phyloP scores from a whole-genome alignment of 257 asterid genomes.

The Solanum virginianum region DNA sequence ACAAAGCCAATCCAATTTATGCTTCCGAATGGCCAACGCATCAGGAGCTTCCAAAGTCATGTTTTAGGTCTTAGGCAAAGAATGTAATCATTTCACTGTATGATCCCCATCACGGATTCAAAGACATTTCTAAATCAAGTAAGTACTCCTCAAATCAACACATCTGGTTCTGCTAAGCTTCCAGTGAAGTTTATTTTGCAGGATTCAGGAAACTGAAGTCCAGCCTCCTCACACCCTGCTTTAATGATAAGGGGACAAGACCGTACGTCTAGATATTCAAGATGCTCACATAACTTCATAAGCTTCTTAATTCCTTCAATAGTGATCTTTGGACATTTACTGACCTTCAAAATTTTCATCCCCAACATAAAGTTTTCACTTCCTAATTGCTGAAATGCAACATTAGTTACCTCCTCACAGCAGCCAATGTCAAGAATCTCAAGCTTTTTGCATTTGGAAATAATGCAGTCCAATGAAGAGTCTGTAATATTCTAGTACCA shows the following conservation, averaged over 20 bases:
- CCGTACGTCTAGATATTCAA: constrained; percentile 78
- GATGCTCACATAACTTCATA: constrained; percentile 46
- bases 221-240: constrained; percentile 58
- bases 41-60: no score
- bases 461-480: constrained; percentile 42
- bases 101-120: background rate
- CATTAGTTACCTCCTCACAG: constrained; percentile 81
- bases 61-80: no score
- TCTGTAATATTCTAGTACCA: no score
- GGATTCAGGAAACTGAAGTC: constrained; percentile 53
- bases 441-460: constrained; percentile 50
- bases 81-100: no score
- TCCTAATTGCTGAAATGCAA: constrained; percentile 61
- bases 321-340: constrained; percentile 73
- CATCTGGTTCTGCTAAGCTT: constrained; percentile 64
- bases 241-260: constrained; percentile 68
- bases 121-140: background rate
- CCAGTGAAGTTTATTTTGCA: constrained; percentile 74
- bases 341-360: constrained; percentile 57
- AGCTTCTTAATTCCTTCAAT: constrained; percentile 51
- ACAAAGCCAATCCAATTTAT: no score
- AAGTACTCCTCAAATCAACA: constrained; percentile 30
- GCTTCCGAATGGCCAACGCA: no score
- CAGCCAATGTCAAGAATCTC: constrained; percentile 88
- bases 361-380: constrained; percentile 25